phyloP scores from a whole-genome alignment of 352 stramenopile genomes.

The Phytopythium litorale region DNA sequence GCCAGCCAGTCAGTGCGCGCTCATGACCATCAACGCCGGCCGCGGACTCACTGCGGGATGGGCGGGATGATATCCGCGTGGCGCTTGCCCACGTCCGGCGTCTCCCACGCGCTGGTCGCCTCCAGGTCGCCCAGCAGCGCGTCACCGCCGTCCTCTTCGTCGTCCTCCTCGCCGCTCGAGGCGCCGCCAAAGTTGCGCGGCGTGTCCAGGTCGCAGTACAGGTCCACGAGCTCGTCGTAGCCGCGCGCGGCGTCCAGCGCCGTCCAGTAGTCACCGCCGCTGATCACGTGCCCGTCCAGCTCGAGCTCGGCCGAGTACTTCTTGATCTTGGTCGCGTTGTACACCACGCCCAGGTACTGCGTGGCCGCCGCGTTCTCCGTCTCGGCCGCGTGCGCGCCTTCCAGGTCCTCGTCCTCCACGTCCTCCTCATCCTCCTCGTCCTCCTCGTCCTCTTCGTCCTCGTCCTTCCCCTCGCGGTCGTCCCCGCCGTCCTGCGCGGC shows the following conservation, averaged over 20 bases:
- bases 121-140: slow-evolving; percentile 4
- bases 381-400: slow-evolving; percentile 24
- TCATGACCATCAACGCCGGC: background rate
- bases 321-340: slow-evolving; percentile 68
- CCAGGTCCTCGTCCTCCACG: slow-evolving; percentile 17
- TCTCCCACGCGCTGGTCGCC: slow-evolving; percentile 42
- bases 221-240: slow-evolving; percentile 78
- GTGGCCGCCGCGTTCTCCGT: slow-evolving; percentile 26
- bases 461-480: slow-evolving; percentile 1
- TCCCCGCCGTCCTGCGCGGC: slow-evolving; percentile 7
- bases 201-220: slow-evolving; percentile 75
- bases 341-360: slow-evolving; percentile 68
- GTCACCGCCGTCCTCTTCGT: slow-evolving; percentile 14
- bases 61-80: slow-evolving; percentile 73
- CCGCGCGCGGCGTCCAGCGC: slow-evolving; percentile 73
- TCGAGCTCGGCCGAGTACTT: slow-evolving; percentile 79
- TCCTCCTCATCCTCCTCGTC: slow-evolving; percentile 24
- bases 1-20: background rate
- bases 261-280: slow-evolving; percentile 79
- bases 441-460: slow-evolving; percentile 11
- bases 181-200: slow-evolving; percentile 67
- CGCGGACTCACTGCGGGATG: slow-evolving; percentile 29
- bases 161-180: slow-evolving; percentile 20
- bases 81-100: slow-evolving; percentile 61
- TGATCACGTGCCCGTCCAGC: slow-evolving; percentile 66